Evolutionary conservation across 257 asterid genomes (phyloP).

Genomic region (Nicotiana benthamiana): DNA sequence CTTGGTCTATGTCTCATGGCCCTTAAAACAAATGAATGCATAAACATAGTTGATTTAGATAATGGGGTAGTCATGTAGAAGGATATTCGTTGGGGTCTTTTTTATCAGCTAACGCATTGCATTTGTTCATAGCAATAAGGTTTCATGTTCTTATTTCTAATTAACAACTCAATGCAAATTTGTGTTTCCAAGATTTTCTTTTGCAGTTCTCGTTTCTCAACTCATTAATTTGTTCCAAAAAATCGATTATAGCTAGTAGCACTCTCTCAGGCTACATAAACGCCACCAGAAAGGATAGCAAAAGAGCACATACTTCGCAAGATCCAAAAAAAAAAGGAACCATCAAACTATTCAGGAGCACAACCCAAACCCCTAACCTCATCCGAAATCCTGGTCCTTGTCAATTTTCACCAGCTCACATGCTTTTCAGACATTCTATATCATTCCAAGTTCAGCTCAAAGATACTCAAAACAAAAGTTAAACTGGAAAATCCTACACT

Average conservation of each 20-base stretch:
- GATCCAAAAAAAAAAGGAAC: not conserved
- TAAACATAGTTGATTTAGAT: not conserved
- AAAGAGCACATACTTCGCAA: not conserved
- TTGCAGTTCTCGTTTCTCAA: not conserved
- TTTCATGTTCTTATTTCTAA: not conserved
- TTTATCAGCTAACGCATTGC: not conserved
- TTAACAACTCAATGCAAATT: not conserved
- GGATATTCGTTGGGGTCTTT: not conserved
- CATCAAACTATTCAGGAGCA: not conserved
- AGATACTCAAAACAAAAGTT: not conserved
- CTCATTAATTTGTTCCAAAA: not conserved
- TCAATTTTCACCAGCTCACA: not conserved
- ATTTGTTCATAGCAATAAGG: not conserved
- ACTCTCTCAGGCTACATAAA: not conserved
- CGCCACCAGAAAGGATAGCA: not conserved
- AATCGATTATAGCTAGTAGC: not conserved
- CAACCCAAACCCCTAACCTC: not conserved
- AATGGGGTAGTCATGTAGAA: not conserved
- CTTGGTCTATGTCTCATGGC: not conserved
- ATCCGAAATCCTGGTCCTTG: not conserved
- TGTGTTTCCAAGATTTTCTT: not conserved
- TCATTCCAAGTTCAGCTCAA: not conserved
- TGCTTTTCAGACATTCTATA: not conserved
- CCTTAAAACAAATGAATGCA: not conserved
- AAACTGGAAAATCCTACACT: not conserved